Conservation (phyloP, 306 rosid species). For the Vachellia pachyceras region DNA sequence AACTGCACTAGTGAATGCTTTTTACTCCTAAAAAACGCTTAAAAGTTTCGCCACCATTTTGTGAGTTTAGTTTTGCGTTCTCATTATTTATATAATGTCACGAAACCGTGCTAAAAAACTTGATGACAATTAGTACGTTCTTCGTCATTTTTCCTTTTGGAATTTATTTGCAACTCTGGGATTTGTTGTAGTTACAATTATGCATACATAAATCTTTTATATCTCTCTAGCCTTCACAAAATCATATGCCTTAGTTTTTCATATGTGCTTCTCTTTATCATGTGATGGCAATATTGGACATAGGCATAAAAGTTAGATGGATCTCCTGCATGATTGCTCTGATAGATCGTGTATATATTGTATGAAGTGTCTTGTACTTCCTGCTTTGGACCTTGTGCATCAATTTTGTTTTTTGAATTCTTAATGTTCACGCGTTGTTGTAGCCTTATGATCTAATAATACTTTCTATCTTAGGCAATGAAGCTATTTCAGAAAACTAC, state of each 20-base stretch:
- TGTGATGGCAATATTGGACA: slow-evolving; percentile 8
- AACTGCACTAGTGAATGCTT: slow-evolving; percentile 20
- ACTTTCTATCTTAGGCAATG: slow-evolving; percentile 73
- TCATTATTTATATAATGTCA: slow-evolving; percentile 6
- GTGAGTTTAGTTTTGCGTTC: slow-evolving; percentile 23
- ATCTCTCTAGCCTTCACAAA: slow-evolving; percentile 25
- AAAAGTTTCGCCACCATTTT: neutral
- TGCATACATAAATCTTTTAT: slow-evolving; percentile 5
- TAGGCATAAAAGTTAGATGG: slow-evolving; percentile 19
- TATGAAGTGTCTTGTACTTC: slow-evolving; percentile 12
- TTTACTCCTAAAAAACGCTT: slow-evolving; percentile 19
- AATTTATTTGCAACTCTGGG: slow-evolving; percentile 24
- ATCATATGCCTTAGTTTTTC: slow-evolving; percentile 9
- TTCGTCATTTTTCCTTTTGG: neutral
- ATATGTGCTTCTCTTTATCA: slow-evolving; percentile 4
- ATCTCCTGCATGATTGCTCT: too few relatives aligned
- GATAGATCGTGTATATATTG: neutral
- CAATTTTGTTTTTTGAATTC: slow-evolving; percentile 27
- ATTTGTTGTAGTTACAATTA: slow-evolving; percentile 13
- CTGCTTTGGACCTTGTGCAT: slow-evolving; percentile 15
- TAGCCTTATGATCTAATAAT: slow-evolving; percentile 18
- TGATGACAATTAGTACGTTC: slow-evolving; percentile 5
- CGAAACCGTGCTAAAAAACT: slow-evolving; percentile 8
- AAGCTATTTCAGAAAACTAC: slow-evolving; percentile 62
- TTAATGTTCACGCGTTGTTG: slow-evolving; percentile 22